phyloP scores from a whole-genome alignment of 495 filamentous ascomycete genomes.

The Margaritispora aquatica region DNA sequence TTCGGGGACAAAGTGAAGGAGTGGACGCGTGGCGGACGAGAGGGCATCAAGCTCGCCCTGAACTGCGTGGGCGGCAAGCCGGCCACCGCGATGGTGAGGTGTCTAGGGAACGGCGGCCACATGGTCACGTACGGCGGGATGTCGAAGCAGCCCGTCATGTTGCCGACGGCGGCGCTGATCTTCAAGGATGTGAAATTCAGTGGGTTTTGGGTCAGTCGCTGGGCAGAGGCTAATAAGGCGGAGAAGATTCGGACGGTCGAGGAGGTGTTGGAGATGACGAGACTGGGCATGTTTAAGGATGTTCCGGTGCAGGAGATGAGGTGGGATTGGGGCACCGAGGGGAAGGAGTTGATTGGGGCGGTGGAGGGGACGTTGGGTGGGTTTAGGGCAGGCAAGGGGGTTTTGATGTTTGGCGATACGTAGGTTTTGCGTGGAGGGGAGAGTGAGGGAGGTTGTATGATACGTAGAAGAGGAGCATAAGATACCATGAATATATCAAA shows the following conservation, averaged over 20 bases:
- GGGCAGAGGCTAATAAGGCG: constrained; percentile 69
- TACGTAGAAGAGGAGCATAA: background rate
- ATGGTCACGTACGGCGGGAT: constrained; percentile 96
- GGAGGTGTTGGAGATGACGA: constrained; percentile 69
- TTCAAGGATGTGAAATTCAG: constrained; percentile 84
- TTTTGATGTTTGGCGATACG: constrained; percentile 60
- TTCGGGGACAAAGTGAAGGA: constrained; percentile 61
- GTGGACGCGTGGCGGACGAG: constrained; percentile 60
- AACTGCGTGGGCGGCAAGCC: constrained; percentile 95
- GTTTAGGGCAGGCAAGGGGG: constrained; percentile 77
- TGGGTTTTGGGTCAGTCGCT: constrained; percentile 91
- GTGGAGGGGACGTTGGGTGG: constrained; percentile 74
- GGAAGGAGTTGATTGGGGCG: constrained; percentile 51
- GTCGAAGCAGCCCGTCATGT: constrained; percentile 71
- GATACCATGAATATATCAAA: background rate
- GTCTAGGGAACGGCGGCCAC: constrained; percentile 55
- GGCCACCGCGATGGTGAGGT: constrained; percentile 64
- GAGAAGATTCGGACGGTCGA: constrained; percentile 74
- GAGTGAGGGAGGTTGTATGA: background rate
- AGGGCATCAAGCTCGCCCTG: constrained; percentile 66
- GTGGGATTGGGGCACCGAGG: constrained; percentile 77
- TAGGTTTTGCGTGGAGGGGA: background rate
- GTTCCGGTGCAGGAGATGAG: constrained; percentile 68
- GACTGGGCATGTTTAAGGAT: constrained; percentile 73
- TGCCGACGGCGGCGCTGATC: constrained; percentile 77